phyloP scores from a whole-genome alignment of 148 eudicot genomes.

The Rhododendron williamsianum region DNA sequence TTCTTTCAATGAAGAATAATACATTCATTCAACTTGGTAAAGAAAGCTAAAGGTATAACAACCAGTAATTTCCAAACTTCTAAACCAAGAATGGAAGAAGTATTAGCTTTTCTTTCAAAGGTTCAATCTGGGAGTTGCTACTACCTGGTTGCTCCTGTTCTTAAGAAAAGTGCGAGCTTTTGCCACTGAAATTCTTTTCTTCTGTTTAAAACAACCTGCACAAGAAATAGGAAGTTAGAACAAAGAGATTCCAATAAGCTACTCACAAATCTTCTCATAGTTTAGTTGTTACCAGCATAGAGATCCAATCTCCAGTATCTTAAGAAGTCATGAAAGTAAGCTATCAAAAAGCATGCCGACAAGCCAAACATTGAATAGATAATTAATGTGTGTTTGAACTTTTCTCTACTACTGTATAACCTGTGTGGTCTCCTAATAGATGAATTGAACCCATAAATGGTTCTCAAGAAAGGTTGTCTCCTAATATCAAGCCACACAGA shows the following conservation, averaged over 20 bases:
- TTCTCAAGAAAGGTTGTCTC: constrained; percentile 6
- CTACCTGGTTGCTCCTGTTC: constrained; percentile 76
- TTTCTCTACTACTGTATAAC: neutral
- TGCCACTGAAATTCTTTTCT: constrained; percentile 80
- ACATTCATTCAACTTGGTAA: neutral
- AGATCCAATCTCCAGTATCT: neutral
- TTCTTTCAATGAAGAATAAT: neutral
- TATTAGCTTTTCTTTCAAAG: neutral
- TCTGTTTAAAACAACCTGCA: constrained; percentile 78
- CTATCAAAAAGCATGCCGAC: neutral
- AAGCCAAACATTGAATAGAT: neutral
- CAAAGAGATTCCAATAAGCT: neutral
- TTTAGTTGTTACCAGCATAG: neutral
- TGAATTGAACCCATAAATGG: neutral
- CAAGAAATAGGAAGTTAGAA: constrained; percentile 6
- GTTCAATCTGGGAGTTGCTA: neutral
- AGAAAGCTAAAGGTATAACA: neutral
- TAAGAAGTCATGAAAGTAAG: neutral
- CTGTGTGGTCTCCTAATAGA: neutral
- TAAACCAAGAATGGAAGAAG: neutral
- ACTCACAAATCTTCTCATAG: neutral
- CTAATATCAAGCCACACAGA: neutral
- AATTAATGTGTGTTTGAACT: neutral
- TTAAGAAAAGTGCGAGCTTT: constrained; percentile 72
- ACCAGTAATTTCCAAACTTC: neutral